Percentiles rank a stretch among this genome's conserved stretches.
Conservation (phyloP, 169 alveolate species). For the Amoebophrya sp. region DNA sequence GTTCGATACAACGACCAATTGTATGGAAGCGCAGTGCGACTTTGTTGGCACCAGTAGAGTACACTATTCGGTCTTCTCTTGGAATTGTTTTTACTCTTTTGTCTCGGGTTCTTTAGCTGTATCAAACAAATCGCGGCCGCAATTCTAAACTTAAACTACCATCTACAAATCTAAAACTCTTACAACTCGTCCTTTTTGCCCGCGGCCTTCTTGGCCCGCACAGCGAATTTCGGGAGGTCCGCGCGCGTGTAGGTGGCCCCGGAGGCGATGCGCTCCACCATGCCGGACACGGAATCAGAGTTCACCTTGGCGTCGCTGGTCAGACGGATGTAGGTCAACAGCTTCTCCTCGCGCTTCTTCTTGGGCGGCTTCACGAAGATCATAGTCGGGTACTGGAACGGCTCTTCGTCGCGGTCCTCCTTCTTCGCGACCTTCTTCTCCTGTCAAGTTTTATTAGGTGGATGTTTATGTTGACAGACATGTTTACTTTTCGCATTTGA, state of each 20-base stretch:
- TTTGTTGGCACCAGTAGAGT: too few relatives aligned
- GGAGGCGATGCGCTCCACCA: neutral
- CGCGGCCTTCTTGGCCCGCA: neutral
- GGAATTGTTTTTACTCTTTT: too few relatives aligned
- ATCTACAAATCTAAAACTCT: too few relatives aligned
- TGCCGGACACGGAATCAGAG: neutral
- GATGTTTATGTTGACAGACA: too few relatives aligned
- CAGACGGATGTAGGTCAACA: neutral
- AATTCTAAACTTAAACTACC: too few relatives aligned
- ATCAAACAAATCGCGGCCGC: too few relatives aligned
- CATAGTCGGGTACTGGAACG: neutral
- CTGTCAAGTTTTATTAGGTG: neutral
- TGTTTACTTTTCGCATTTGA: too few relatives aligned
- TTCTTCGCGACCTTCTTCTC: neutral
- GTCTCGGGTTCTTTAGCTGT: too few relatives aligned
- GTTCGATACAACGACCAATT: too few relatives aligned
- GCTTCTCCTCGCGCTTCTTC: constrained; percentile 25
- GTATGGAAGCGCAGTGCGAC: too few relatives aligned
- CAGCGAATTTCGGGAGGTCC: neutral
- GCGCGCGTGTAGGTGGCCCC: constrained; percentile 2
- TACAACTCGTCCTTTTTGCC: neutral
- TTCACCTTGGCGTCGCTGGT: neutral
- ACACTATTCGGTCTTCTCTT: too few relatives aligned
- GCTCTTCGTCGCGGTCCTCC: constrained; percentile 19
- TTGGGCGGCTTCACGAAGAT: constrained; percentile 21